Conservation (phyloP, 495 filamentous ascomycete genomes). For the Terfezia boudieri region DNA sequence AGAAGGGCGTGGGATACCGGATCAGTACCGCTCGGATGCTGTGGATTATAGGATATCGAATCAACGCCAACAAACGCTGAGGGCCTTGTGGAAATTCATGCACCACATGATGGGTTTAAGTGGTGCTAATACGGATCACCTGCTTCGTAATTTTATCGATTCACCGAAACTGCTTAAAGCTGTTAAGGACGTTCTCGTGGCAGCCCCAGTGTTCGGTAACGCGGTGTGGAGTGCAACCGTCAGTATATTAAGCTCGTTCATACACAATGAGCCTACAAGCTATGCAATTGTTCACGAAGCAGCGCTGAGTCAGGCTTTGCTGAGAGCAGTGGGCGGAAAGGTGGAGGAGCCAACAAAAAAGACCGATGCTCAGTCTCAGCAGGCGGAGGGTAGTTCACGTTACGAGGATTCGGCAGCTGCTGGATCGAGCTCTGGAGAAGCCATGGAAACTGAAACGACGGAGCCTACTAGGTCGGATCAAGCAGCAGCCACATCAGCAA, state of each 20-base stretch:
- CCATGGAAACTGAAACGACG: background rate
- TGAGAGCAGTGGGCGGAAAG: constrained; percentile 53
- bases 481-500: constrained; percentile 15
- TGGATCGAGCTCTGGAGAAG: background rate
- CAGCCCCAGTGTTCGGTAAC: constrained; percentile 58
- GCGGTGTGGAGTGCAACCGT: constrained; percentile 85
- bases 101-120: constrained; percentile 81
- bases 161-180: constrained; percentile 61
- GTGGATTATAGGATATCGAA: constrained; percentile 86
- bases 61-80: constrained; percentile 74
- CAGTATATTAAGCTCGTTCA: constrained; percentile 79
- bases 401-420: constrained; percentile 8
- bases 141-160: constrained; percentile 83
- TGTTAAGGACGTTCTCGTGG: constrained; percentile 59
- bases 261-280: constrained; percentile 96
- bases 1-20: constrained; percentile 47
- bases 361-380: constrained; percentile 1
- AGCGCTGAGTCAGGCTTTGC: constrained; percentile 60
- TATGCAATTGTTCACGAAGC: constrained; percentile 89
- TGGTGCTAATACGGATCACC: constrained; percentile 64
- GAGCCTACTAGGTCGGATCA: background rate
- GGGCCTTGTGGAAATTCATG: constrained; percentile 86
- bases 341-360: constrained; percentile 20
- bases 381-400: constrained; percentile 14
- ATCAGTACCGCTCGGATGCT: constrained; percentile 52